Base-by-base conservation (phyloP, 2,329 filamentous ascomycete genomes). In the Nemania sp. region DNA sequence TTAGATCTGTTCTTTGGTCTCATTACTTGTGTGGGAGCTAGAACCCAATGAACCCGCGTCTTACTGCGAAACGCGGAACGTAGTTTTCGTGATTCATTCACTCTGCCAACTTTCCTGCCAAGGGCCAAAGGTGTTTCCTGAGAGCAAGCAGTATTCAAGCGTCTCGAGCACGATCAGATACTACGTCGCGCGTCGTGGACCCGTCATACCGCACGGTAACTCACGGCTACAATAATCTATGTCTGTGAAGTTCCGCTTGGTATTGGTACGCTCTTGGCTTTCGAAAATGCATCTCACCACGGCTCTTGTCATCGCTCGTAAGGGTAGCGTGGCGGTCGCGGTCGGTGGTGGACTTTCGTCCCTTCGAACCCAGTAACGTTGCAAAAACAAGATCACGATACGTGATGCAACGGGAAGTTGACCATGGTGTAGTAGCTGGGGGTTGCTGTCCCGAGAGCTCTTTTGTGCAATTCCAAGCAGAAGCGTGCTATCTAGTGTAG, bases 341-440 rank as follows among this genome's bases (percentile, higher is more conserved):
- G 48, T 34, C 48, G 52, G 17, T 4, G 18, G 25, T 35, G 32
- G 56, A 21, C 49, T 50, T n/a, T 58, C 54, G 50, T 60, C 29
- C 7, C 51, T 47, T 54, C 50, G 10, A 15, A 59, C 18, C 32
- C 42, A 40, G 63, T 64, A 65, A 65, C 63, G 57, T 65, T 65
- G 63, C 63, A 65, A 65, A 65, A 65, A 43, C 12, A 58, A 40
- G 46, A 48, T 21, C 53, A 45, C 43, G 54, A 51, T 56, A 42
- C 37, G 39, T 46, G 39, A 65, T 65, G 63, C 61, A 61, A 65
- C 63, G 49, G 42, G 42, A 55, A 48, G 7, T 40, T 42, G 45
- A 47, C 47, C 42, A 50, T 21, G 17, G 40, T 21, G 50, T 20
- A 42, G 49, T 50, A 39, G 25, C 49, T 49, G 18, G 48, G 40